Evolutionary conservation across 352 stramenopile genomes (phyloP).

Genomic region (Phytopythium vexans): DNA sequence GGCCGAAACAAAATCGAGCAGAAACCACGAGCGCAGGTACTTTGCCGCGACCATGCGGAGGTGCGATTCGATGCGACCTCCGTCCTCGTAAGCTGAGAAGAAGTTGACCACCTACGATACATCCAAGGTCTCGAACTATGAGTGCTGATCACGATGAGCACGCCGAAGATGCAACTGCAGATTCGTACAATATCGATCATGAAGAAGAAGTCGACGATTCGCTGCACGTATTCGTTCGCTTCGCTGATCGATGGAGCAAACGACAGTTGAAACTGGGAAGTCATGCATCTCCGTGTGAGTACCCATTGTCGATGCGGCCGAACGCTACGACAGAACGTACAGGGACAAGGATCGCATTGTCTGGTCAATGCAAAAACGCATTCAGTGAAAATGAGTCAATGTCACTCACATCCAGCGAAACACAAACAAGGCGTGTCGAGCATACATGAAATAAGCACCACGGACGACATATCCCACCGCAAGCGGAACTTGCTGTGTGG

Average conservation of each 20-base stretch:
- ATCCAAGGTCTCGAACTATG: not conserved
- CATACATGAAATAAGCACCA: slow-evolving; percentile 72
- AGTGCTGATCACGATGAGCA: not conserved
- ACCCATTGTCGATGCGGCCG: too few relatives aligned
- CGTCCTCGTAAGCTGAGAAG: slow-evolving; percentile 61
- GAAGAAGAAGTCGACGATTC: slow-evolving; percentile 65
- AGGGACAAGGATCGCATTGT: slow-evolving; percentile 75
- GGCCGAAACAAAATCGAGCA: slow-evolving; percentile 69
- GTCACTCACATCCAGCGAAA: not conserved
- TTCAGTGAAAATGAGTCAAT: not conserved
- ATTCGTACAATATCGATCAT: slow-evolving; percentile 64
- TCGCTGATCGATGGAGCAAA: slow-evolving; percentile 30
- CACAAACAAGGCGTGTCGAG: not conserved
- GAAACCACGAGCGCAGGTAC: slow-evolving; percentile 74
- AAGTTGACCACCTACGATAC: slow-evolving; percentile 57
- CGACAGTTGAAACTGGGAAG: slow-evolving; percentile 61
- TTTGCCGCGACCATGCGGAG: slow-evolving; percentile 38
- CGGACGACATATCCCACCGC: slow-evolving; percentile 71
- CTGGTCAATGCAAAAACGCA: slow-evolving; percentile 13
- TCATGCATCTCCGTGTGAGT: not conserved
- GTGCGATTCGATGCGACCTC: slow-evolving; percentile 50
- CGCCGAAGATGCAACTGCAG: not conserved
- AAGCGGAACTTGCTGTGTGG: slow-evolving; percentile 70
- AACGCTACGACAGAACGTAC: slow-evolving; percentile 25
- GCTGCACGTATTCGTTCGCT: slow-evolving; percentile 46